A percentile compares a stretch with the other conserved stretches of the same genome.
phyloP scores from a whole-genome alignment of 163 green algal species.

The Chloromonas sp. region DNA sequence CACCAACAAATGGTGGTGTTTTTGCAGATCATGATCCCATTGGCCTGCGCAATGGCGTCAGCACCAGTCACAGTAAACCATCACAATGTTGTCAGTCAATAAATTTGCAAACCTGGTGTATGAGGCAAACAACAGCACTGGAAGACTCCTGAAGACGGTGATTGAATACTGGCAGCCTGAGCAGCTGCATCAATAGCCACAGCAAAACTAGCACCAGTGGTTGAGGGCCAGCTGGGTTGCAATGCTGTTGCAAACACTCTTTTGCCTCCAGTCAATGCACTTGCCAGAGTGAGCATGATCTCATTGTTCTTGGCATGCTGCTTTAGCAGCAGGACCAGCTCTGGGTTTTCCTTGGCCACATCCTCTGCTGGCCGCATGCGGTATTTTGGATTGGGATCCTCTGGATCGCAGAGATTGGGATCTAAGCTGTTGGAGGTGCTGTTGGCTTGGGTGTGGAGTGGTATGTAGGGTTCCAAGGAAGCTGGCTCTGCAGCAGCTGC shows the following conservation, averaged over 20 bases:
- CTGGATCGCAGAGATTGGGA: neutral
- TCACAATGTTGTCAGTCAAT: too few relatives aligned
- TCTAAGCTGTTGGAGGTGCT: too few relatives aligned
- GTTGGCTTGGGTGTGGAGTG: too few relatives aligned
- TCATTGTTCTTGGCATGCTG: constrained; percentile 20
- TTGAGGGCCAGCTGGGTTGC: neutral
- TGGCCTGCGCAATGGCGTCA: constrained; percentile 17
- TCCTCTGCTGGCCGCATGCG: neutral
- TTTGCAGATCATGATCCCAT: constrained; percentile 49
- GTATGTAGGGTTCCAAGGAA: too few relatives aligned
- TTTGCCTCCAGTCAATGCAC: neutral
- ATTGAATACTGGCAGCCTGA: too few relatives aligned
- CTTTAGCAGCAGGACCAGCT: constrained; percentile 15
- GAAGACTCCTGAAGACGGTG: too few relatives aligned
- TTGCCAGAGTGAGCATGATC: constrained; percentile 11
- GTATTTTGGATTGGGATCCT: neutral
- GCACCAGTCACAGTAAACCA: neutral
- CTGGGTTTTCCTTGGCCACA: constrained; percentile 17
- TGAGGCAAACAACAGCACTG: neutral
- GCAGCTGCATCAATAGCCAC: neutral
- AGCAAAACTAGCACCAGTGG: neutral
- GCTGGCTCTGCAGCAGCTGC: too few relatives aligned
- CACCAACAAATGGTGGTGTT: constrained; percentile 36
- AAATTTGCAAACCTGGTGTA: too few relatives aligned
- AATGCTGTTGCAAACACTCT: neutral